Conservation (phyloP, 495 filamentous ascomycete species). For the Neurospora cerealis region DNA sequence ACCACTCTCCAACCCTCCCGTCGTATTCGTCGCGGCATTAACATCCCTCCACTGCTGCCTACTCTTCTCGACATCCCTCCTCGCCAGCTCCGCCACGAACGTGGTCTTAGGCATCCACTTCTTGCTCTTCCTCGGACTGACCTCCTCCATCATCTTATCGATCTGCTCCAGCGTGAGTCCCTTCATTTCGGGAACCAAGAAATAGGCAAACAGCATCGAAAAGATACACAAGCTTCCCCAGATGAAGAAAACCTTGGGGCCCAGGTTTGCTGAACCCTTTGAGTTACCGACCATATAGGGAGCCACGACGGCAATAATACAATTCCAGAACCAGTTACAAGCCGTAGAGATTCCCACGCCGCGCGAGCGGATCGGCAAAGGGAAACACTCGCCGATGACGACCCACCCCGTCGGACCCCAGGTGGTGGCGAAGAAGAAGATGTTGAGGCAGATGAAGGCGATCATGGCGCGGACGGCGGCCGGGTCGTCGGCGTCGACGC, state of each 20-base stretch:
- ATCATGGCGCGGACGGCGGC: slow-evolving; percentile 53
- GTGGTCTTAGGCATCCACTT: slow-evolving; percentile 63
- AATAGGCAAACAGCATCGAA: slow-evolving; percentile 61
- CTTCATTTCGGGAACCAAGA: slow-evolving; percentile 78
- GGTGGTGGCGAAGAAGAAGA: slow-evolving; percentile 68
- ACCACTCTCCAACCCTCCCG: background rate
- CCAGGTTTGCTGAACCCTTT: slow-evolving; percentile 57
- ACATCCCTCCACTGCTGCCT: background rate
- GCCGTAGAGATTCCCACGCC: slow-evolving; percentile 73
- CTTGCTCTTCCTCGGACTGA: slow-evolving; percentile 51
- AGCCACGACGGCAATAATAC: slow-evolving; percentile 58
- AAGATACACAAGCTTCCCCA: slow-evolving; percentile 58
- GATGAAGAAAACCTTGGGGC: slow-evolving; percentile 66
- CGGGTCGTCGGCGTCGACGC: slow-evolving; percentile 38
- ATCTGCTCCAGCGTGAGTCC: slow-evolving; percentile 80
- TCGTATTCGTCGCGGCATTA: background rate
- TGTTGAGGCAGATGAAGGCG: slow-evolving; percentile 74
- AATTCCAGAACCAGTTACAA: slow-evolving; percentile 85
- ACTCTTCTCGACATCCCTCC: background rate
- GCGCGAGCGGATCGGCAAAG: slow-evolving; percentile 69
- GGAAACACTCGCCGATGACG: slow-evolving; percentile 77
- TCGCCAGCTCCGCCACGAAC: slow-evolving; percentile 42
- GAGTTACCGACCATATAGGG: slow-evolving; percentile 63
- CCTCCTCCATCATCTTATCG: slow-evolving; percentile 79
- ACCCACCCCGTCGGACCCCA: slow-evolving; percentile 78